These are phyloP conservation scores for Kwoniella sp. DNA, from an alignment of 768 basidiomycete genomes.

Conservation along the genomic window DNA sequence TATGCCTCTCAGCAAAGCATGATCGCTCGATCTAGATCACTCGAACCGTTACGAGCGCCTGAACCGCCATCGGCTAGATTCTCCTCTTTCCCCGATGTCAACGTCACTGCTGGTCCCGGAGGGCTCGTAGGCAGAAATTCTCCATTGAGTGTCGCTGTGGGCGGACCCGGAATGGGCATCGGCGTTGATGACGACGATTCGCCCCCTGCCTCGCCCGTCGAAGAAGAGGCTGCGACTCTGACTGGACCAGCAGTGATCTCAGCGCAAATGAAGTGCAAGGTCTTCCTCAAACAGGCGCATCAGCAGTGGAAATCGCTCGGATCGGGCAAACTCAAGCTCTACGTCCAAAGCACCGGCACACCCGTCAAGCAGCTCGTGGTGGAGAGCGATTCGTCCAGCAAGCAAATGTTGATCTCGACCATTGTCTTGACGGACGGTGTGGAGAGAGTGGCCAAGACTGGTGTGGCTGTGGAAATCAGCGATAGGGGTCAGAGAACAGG, in stretches of 20 bases:
- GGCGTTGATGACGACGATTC: slow-evolving; percentile 43
- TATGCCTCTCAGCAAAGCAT: slow-evolving; percentile 12
- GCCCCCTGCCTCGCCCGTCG: slow-evolving; percentile 78
- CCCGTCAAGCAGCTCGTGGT: slow-evolving; percentile 96
- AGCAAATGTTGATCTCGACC: slow-evolving; percentile 81
- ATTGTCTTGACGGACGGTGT: slow-evolving; percentile 95
- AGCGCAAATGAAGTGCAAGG: slow-evolving; percentile 96
- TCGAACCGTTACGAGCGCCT: slow-evolving; percentile 52
- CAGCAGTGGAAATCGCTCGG: slow-evolving; percentile 95
- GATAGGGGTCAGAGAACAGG: slow-evolving; percentile 89
- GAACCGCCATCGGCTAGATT: slow-evolving; percentile 50
- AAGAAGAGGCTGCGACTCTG: slow-evolving; percentile 60
- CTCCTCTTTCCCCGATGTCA: slow-evolving; percentile 39
- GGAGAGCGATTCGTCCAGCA: slow-evolving; percentile 74
- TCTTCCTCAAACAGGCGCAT: slow-evolving; percentile 92
- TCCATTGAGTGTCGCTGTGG: slow-evolving; percentile 7
- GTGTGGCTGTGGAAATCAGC: slow-evolving; percentile 92
- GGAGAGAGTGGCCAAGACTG: slow-evolving; percentile 97
- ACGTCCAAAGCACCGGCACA: slow-evolving; percentile 72
- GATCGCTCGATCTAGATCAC: slow-evolving; percentile 53
- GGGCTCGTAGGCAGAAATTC: slow-evolving; percentile 13
- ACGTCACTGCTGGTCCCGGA: slow-evolving; percentile 8
- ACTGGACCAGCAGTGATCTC: slow-evolving; percentile 75
- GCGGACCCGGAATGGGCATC: not conserved
- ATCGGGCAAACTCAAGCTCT: slow-evolving; percentile 81